These are phyloP conservation scores for Lithospermum erythrorhizon DNA, from an alignment of 257 asterid species.

Conservation along the genomic window DNA sequence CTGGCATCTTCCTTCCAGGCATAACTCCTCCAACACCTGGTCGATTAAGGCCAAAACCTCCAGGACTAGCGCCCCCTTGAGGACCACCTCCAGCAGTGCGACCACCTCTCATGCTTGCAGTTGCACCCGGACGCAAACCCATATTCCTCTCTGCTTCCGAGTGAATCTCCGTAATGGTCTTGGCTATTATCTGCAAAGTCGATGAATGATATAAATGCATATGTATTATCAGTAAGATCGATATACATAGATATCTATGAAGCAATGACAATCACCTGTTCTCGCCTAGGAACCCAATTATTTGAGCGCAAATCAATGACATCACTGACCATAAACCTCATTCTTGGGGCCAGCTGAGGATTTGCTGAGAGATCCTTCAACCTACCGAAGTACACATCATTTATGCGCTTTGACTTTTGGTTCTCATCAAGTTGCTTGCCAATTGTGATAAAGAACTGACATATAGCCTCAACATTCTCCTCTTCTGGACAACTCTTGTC, in stretches of 20 bases:
- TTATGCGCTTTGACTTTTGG: constrained; percentile 60
- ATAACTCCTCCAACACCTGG: constrained; percentile 92
- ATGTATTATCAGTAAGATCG: neutral
- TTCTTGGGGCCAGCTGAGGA: constrained; percentile 70
- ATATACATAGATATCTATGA: neutral
- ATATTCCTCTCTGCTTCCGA: constrained; percentile 83
- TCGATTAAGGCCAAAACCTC: constrained; percentile 60
- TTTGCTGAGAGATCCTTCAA: constrained; percentile 64
- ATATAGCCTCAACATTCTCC: constrained; percentile 95
- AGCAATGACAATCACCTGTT: constrained; percentile 45
- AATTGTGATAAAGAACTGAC: constrained; percentile 85
- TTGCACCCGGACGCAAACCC: constrained; percentile 93
- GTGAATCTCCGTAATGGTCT: constrained; percentile 87
- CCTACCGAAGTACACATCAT: constrained; percentile 56
- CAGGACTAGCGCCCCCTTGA: constrained; percentile 52
- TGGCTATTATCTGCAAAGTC: constrained; percentile 64
- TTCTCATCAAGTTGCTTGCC: constrained; percentile 88
- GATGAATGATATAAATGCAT: constrained; percentile 7
- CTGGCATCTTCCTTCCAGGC: constrained; percentile 76
- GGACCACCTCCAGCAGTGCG: constrained; percentile 45
- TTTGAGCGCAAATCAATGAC: constrained; percentile 70
- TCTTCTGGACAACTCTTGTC: constrained; percentile 67
- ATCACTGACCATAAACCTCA: constrained; percentile 80
- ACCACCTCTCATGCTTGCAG: constrained; percentile 66
- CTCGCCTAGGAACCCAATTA: constrained; percentile 88